Percentiles rank a stretch among this genome's conserved stretches.
phyloP scores from a whole-genome alignment of 202 grass and related monocot species.

The Schoenoplectus triqueter region DNA sequence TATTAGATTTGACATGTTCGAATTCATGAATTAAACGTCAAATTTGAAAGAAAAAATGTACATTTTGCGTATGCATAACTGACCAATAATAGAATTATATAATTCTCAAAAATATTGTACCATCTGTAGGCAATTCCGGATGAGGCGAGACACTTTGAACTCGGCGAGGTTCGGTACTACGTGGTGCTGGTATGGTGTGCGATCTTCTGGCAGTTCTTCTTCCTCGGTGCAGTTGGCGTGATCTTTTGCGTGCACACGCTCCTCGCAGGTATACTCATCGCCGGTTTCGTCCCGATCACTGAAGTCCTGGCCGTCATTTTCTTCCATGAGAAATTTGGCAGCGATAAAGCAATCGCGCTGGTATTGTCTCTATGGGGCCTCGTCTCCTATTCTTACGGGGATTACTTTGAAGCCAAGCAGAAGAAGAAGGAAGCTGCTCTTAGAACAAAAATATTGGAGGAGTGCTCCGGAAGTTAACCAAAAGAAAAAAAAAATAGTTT shows the following conservation, averaged over 20 bases:
- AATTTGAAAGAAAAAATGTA: background rate
- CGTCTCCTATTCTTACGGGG: slow-evolving; percentile 85
- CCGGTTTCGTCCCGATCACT: slow-evolving; percentile 68
- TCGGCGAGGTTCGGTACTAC: slow-evolving; percentile 64
- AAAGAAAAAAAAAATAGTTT: background rate
- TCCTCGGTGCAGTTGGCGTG: slow-evolving; percentile 71
- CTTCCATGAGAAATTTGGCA: slow-evolving; percentile 77
- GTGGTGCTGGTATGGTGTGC: slow-evolving; percentile 47
- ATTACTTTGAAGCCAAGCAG: slow-evolving; percentile 56
- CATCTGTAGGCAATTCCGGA: slow-evolving; percentile 43
- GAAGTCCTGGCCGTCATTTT: slow-evolving; percentile 63
- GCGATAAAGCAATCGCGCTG: slow-evolving; percentile 72
- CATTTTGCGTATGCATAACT: background rate
- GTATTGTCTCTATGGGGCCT: slow-evolving; percentile 83
- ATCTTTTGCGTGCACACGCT: slow-evolving; percentile 86
- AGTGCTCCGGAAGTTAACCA: slow-evolving; percentile 11
- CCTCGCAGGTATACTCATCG: slow-evolving; percentile 73
- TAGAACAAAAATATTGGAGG: slow-evolving; percentile 18
- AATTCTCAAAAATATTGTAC: background rate
- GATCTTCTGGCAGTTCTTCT: slow-evolving; percentile 86
- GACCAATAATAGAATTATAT: background rate
- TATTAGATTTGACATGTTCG: background rate
- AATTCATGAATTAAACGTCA: background rate
- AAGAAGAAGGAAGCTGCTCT: slow-evolving; percentile 39
- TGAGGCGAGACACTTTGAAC: slow-evolving; percentile 53